A percentile compares a stretch with the other conserved stretches of the same genome.
Evolutionary conservation across 805 yeast species (phyloP).

Genomic region (Blastobotrys chiropterorum): DNA sequence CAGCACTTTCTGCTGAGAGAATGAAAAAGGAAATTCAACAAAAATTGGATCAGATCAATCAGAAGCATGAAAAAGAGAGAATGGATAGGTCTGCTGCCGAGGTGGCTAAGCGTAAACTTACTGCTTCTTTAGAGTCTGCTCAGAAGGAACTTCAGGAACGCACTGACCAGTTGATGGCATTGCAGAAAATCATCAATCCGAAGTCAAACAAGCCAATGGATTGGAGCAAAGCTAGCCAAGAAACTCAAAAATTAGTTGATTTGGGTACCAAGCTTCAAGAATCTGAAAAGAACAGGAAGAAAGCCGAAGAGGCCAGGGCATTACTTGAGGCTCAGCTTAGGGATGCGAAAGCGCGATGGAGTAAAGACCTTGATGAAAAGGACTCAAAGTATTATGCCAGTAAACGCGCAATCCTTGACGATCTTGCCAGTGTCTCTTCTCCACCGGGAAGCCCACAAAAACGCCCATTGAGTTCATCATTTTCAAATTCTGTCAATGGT

Average conservation of each 20-base stretch:
- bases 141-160: constrained; percentile 17
- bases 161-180: constrained; percentile 34
- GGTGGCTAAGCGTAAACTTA: constrained; percentile 20
- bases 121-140: constrained; percentile 15
- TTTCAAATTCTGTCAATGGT: not conserved
- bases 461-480: constrained; percentile 11
- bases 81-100: constrained; percentile 22
- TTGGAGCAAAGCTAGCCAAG: constrained; percentile 24
- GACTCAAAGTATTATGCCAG: constrained; percentile 20
- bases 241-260: constrained; percentile 43
- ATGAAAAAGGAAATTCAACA: constrained; percentile 16
- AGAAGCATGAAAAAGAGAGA: constrained; percentile 17
- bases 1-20: constrained; percentile 19
- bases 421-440: constrained; percentile 12
- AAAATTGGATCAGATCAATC: constrained; percentile 16
- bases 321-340: constrained; percentile 22
- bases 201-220: constrained; percentile 27
- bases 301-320: constrained; percentile 19
- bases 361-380: constrained; percentile 19
- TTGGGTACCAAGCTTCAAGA: constrained; percentile 26
- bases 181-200: constrained; percentile 20
- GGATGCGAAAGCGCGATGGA: constrained; percentile 24
- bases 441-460: constrained; percentile 17
- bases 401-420: constrained; percentile 19
- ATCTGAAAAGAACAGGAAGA: constrained; percentile 26